Percentiles rank a stretch among this genome's conserved stretches.
These are phyloP conservation scores for Spencermartinsiella ligniputridi DNA, from an alignment of 1,139 yeast genomes.

Conservation along the genomic window DNA sequence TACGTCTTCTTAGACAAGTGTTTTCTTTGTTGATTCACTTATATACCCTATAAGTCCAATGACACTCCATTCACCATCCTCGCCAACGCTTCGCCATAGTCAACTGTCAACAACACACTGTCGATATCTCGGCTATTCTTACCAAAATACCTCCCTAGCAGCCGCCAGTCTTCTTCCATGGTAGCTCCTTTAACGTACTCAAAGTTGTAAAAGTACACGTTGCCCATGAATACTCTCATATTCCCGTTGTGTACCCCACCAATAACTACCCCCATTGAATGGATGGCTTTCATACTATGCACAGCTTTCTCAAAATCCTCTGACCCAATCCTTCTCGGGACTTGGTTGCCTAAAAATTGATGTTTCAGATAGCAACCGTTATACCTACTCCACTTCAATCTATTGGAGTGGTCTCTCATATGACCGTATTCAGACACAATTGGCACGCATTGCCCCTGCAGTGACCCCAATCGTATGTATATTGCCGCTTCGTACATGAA, in stretches of 20 bases:
- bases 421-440: background rate
- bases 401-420: background rate
- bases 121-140: background rate
- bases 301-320: background rate
- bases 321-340: background rate
- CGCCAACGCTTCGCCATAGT: background rate
- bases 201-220: background rate
- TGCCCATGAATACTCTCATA: background rate
- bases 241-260: background rate
- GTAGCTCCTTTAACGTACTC: background rate
- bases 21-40: too few relatives aligned
- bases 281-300: background rate
- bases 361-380: background rate
- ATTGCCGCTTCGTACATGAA: background rate
- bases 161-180: background rate
- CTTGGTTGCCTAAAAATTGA: background rate
- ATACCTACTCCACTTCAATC: background rate
- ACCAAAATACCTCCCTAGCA: background rate
- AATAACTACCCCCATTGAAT: background rate
- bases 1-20: too few relatives aligned
- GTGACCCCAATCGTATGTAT: background rate
- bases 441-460: conserved; percentile 1
- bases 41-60: too few relatives aligned
- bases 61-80: too few relatives aligned
- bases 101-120: background rate